Evolutionary conservation across 805 yeast genomes (phyloP).

Genomic region (Barnettozyma pratensis): DNA sequence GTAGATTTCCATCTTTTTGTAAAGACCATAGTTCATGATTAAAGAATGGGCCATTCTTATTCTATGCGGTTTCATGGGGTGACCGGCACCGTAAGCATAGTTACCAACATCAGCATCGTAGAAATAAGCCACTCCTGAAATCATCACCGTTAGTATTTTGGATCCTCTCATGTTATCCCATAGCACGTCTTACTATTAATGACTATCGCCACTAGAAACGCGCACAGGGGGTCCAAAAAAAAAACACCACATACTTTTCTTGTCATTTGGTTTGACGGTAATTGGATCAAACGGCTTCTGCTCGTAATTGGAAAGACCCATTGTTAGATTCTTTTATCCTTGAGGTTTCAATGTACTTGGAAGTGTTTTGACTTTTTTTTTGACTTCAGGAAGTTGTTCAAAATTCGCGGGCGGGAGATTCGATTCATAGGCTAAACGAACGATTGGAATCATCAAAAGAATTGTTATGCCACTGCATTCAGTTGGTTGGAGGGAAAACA

Average conservation of each 20-base stretch:
- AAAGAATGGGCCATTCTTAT: conserved; percentile 91
- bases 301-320: conserved; percentile 21
- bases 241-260: conserved; percentile 34
- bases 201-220: not conserved
- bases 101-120: conserved; percentile 93
- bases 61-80: conserved; percentile 98
- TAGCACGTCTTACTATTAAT: no score
- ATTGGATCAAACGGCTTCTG: conserved; percentile 60
- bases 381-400: no score
- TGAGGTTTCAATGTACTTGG: not conserved
- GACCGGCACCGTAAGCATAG: conserved; percentile 91
- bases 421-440: no score
- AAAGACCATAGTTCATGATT: conserved; percentile 76
- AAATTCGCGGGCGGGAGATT: no score
- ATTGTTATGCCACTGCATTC: no score
- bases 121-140: conserved; percentile 59
- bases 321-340: not conserved
- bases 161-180: no score
- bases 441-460: no score
- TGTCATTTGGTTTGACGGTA: conserved; percentile 48
- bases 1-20: conserved; percentile 87
- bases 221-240: not conserved
- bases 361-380: not conserved
- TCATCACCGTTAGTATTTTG: conserved; percentile 10
- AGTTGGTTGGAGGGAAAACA: no score